A percentile compares a stretch with the other conserved stretches of the same genome.
Evolutionary conservation across 768 basidiomycete species (phyloP).

Genomic region (Leccinum uliginosum): DNA sequence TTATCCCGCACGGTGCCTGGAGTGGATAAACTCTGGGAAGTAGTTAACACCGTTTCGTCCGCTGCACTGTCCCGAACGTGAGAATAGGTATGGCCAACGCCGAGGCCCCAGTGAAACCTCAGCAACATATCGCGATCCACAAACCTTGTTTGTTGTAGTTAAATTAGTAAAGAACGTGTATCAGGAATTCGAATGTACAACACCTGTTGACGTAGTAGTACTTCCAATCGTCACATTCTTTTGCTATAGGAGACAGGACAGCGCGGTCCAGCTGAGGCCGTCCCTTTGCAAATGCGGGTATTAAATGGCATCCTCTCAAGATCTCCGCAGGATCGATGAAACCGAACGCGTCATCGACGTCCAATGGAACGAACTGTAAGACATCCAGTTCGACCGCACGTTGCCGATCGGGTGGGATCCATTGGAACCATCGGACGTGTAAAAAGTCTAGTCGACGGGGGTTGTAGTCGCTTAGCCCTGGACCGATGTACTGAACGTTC

Average conservation of each 20-base stretch:
- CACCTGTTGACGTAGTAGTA: background rate
- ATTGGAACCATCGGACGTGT: too few species aligned
- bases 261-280: too few species aligned
- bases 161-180: background rate
- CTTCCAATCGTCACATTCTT: background rate
- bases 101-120: background rate
- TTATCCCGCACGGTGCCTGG: background rate
- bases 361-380: background rate
- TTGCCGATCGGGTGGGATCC: too few species aligned
- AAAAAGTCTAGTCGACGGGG: background rate
- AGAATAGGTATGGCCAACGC: background rate
- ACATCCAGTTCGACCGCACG: too few species aligned
- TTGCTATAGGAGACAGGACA: background rate
- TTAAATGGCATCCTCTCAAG: background rate
- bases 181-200: too few species aligned
- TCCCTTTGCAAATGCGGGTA: background rate
- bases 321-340: background rate
- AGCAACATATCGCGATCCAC: background rate
- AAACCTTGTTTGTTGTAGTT: background rate
- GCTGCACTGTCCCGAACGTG: background rate
- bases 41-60: background rate
- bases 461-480: background rate
- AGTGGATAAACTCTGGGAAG: background rate
- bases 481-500: background rate
- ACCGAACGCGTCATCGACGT: background rate